Evolutionary conservation across 75 land plant genomes (phyloP), one percentile per base, ranked within the genome.

Genomic region (Selaginella moellendorffii): DNA sequence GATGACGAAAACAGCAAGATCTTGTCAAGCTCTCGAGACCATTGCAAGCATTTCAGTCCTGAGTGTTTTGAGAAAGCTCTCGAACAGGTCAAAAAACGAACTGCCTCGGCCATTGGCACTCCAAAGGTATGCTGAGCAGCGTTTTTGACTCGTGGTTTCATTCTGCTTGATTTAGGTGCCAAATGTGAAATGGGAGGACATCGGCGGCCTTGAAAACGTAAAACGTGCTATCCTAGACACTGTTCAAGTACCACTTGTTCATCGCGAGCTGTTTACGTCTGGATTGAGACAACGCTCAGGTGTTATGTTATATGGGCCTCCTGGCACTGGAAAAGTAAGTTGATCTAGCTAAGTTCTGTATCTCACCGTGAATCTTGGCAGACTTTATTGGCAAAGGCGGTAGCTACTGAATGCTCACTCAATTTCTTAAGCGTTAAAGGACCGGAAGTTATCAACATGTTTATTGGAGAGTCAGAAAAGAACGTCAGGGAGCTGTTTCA

Each of bases 341-440:
- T 36, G n/a, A n/a, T n/a, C n/a, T n/a, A n/a, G n/a, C n/a, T 36
- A 36, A 36, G 14, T 36, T 8, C 59, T 8, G n/a, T 25, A 56
- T 56, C 19, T 19, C n/a, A 8, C 2, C n/a, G 14, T n/a, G n/a
- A n/a, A n/a, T n/a, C 14, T 5, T 42, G 31, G 61, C 79, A 91
- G 97, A 91, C 97, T n/a, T 71, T 91, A 24, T 66, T 91, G 64
- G 97, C 95, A 59, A 91, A 91, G 75, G 97, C 97, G 65, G 95
- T 91, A 18, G 97, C 97, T 63, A 91, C 97, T 0, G 97, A 88
- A 63, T 91, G 97, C 63, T 88, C 89, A 1, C 65, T 91, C 60
- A 91, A 91, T 69, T 91, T 91, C 65, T 78, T 91, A 0, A 91
- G 97, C 73, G 97, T 91, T 14, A 91, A 91, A 70, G 97, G 97